Conservation (phyloP, 2,329 filamentous ascomycete species). For the Penicillium sp. region DNA sequence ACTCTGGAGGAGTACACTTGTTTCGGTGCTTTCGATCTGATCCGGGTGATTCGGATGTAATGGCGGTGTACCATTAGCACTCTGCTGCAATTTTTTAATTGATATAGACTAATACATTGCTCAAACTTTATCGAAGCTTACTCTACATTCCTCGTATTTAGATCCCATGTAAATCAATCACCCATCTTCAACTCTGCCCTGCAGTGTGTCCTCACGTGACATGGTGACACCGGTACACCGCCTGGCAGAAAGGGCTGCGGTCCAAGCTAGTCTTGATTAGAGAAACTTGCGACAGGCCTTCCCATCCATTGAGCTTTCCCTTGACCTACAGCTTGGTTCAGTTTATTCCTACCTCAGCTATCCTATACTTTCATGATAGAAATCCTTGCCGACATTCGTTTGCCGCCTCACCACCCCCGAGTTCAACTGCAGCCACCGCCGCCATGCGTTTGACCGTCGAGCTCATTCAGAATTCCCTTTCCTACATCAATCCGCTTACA, state of each 20-base stretch:
- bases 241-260: slow-evolving; percentile 27
- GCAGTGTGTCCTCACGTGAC: not conserved
- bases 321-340: slow-evolving; percentile 1
- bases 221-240: slow-evolving; percentile 10
- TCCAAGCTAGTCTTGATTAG: slow-evolving; percentile 14
- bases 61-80: slow-evolving; percentile 23
- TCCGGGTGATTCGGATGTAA: slow-evolving; percentile 22
- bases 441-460: slow-evolving; percentile 93
- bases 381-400: not conserved
- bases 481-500: slow-evolving; percentile 97
- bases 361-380: slow-evolving; percentile 21
- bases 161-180: not conserved
- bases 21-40: slow-evolving; percentile 19
- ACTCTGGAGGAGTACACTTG: slow-evolving; percentile 26
- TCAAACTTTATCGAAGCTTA: not conserved
- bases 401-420: not conserved
- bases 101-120: slow-evolving; percentile 26
- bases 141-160: not conserved
- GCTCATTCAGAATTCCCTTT: slow-evolving; percentile 89
- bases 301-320: slow-evolving; percentile 10
- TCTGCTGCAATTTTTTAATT: slow-evolving; percentile 17
- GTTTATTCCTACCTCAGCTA: not conserved
- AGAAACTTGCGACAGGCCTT: slow-evolving; percentile 21
- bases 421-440: slow-evolving; percentile 21
- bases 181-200: not conserved